Evolutionary conservation across 805 yeast species (phyloP), one percentile per base, ranked within the genome.

Genomic region (Sugiyamaella lignohabitans): DNA sequence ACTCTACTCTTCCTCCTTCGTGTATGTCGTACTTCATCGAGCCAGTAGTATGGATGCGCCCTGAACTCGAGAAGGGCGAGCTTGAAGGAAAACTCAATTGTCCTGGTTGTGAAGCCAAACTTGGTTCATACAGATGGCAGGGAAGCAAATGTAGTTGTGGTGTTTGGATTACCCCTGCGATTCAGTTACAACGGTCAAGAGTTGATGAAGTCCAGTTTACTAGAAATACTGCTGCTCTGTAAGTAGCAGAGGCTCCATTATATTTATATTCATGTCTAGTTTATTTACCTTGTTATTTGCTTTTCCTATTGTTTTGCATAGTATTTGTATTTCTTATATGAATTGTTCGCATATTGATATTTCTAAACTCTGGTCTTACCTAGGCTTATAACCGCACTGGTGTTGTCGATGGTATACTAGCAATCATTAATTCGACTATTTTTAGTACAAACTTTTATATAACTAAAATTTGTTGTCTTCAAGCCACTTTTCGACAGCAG

Each of bases 61-160:
- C 70, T 3, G 96, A 87, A 61, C 67, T 91, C 35, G 79, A 74
- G 40, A 73, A 75, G 54, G 86, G 86, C 30, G 84, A 80, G 43
- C 58, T 93, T 5, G 97, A 91, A 62, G 98, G 98, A 2, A 86
- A 84, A 59, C 79, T 93, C 38, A 63, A 67, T 8, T 93, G 98
- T 63, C 93, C 93, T 2, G 83, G 82, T 59, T 93, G 98, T 68
- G 69, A 70, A 3, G 72, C 84, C 14, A 93, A 91, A 66, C 78
- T 93, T 2, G 98, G 98, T 11, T 88, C 87, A 0, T 93, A 88
- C 62, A 79, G 82, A 52, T 93, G 98, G 98, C 85, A 82, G 58
- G 98, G 98, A 0, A 79, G 91, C 1, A 70, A 95, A 57, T 93
- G 98, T 64, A 79, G 93, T 48, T 93, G 98, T 64, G 97, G 97